Evolutionary conservation across 2,329 filamentous ascomycete species (phyloP).

Genomic region (Claviceps pusilla): DNA sequence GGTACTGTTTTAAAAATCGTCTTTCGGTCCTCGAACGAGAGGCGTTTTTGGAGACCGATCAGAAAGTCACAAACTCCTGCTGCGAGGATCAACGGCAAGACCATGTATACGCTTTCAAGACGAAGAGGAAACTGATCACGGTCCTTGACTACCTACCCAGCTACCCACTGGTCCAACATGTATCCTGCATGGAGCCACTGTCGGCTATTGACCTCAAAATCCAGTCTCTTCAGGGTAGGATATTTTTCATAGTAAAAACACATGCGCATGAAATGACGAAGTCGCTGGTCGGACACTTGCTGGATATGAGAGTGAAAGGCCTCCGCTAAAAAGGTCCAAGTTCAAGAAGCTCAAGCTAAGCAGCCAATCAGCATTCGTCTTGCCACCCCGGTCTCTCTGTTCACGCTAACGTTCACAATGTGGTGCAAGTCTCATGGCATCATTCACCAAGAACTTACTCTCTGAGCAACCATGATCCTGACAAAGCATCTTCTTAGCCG

Average conservation of each 20-base stretch:
- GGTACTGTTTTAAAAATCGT: too few species aligned
- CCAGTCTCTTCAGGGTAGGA: not conserved
- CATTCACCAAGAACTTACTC: not conserved
- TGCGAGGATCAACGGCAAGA: too few species aligned
- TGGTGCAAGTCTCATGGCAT: not conserved
- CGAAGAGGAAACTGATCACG: too few species aligned
- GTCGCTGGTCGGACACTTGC: too few species aligned
- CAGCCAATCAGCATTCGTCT: constrained; percentile 1
- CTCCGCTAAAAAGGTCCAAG: not conserved
- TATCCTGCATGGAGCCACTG: too few species aligned
- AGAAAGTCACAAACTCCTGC: too few species aligned
- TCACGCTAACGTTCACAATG: not conserved
- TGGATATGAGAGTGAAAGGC: not conserved
- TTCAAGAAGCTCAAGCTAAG: not conserved
- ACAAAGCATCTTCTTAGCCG: not conserved
- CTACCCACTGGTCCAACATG: too few species aligned
- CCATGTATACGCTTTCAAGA: too few species aligned
- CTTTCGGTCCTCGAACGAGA: too few species aligned
- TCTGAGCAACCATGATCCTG: not conserved
- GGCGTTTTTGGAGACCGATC: too few species aligned
- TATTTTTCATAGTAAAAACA: not conserved
- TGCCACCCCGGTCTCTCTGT: not conserved
- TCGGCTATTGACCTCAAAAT: not conserved
- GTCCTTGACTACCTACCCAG: too few species aligned
- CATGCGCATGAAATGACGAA: too few species aligned